These are phyloP conservation scores for Metschnikowia orientalis DNA, from an alignment of 805 yeast genomes.

Conservation along the genomic window DNA sequence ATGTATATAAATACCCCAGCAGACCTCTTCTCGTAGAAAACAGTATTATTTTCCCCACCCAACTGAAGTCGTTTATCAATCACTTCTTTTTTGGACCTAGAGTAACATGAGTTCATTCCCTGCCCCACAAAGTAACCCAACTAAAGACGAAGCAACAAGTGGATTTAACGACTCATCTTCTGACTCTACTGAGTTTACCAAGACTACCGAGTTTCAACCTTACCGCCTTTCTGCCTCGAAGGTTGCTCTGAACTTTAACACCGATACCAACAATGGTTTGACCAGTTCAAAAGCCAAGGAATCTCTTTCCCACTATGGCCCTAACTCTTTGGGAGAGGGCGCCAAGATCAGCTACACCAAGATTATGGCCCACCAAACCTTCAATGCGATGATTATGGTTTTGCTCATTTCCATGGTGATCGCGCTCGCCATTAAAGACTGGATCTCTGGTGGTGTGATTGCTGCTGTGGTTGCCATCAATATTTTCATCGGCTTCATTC, in stretches of 20 bases:
- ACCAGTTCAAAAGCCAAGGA: constrained; percentile 20
- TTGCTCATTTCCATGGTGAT: constrained; percentile 64
- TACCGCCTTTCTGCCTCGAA: constrained; percentile 32
- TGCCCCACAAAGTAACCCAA: neutral
- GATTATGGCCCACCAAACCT: constrained; percentile 61
- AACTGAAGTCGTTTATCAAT: neutral
- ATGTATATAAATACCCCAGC: too few species aligned
- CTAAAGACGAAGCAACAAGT: constrained; percentile 1
- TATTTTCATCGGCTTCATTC: constrained; percentile 62
- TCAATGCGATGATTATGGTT: constrained; percentile 77
- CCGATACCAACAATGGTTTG: constrained; percentile 49
- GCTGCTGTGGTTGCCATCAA: constrained; percentile 62
- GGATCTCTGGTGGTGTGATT: constrained; percentile 82
- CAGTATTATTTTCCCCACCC: neutral
- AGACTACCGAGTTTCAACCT: constrained; percentile 16
- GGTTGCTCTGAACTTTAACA: constrained; percentile 35
- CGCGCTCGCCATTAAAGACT: constrained; percentile 68
- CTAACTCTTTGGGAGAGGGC: constrained; percentile 59
- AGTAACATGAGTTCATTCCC: constrained; percentile 2
- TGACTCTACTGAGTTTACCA: constrained; percentile 9
- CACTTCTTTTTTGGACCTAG: neutral
- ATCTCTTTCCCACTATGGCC: constrained; percentile 41
- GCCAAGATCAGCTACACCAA: constrained; percentile 47
- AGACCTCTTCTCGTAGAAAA: too few species aligned
- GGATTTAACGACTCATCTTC: constrained; percentile 11